These are phyloP conservation scores for Naegleria fowleri DNA, from an alignment of 208 protist species.

Conservation along the genomic window DNA sequence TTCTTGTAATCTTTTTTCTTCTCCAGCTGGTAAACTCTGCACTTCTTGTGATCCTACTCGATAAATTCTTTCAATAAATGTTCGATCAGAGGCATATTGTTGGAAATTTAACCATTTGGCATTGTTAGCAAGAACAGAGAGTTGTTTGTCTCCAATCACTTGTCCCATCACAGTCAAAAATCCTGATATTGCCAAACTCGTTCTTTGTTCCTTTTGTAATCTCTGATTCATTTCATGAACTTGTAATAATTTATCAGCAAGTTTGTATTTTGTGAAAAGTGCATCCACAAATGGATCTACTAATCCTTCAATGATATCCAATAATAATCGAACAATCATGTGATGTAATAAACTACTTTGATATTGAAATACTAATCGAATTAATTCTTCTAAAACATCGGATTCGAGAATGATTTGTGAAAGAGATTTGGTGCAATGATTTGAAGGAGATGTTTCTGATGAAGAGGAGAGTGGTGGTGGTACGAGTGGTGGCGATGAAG, in stretches of 20 bases:
- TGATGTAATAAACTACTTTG: slow-evolving; percentile 12
- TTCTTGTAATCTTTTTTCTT: neutral
- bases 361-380: neutral
- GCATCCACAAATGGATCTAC: neutral
- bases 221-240: neutral
- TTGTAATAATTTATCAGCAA: neutral
- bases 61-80: neutral
- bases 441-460: too few relatives aligned
- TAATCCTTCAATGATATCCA: neutral
- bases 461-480: too few relatives aligned
- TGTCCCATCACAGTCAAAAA: neutral
- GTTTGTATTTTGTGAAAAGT: neutral
- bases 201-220: neutral
- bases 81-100: neutral
- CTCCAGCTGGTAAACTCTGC: neutral
- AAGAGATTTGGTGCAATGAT: too few relatives aligned
- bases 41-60: neutral
- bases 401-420: neutral
- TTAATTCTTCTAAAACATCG: slow-evolving; percentile 2
- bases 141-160: neutral
- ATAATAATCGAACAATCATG: neutral
- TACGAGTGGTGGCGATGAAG: too few relatives aligned
- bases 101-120: neutral
- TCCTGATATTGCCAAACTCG: neutral
- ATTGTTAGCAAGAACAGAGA: neutral